These are phyloP conservation scores for Stachybotrys elegans DNA, from an alignment of 2,329 filamentous ascomycete species.

Conservation along the genomic window DNA sequence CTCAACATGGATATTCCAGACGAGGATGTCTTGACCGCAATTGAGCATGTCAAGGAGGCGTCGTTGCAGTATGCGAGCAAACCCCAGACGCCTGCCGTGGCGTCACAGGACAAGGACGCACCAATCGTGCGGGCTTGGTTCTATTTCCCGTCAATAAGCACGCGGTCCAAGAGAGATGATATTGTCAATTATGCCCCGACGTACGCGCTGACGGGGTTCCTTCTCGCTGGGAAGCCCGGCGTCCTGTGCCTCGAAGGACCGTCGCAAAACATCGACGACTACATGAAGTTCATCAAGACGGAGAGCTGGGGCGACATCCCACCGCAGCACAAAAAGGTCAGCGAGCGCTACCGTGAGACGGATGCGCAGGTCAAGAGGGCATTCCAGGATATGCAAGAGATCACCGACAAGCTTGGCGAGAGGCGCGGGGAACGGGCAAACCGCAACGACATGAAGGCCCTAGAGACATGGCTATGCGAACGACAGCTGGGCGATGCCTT, in stretches of 20 bases:
- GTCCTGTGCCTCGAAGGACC: conserved; percentile 45
- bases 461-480: conserved; percentile 44
- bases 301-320: conserved; percentile 60
- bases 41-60: conserved; percentile 37
- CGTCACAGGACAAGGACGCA: background rate
- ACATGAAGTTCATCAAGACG: conserved; percentile 60
- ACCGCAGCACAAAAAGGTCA: conserved; percentile 57
- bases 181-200: conserved; percentile 46
- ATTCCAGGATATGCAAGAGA: conserved; percentile 52
- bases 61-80: conserved; percentile 23
- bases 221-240: conserved; percentile 56
- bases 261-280: conserved; percentile 45
- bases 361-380: conserved; percentile 25
- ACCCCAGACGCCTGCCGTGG: conserved; percentile 5
- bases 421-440: conserved; percentile 44
- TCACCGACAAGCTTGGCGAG: conserved; percentile 45
- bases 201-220: conserved; percentile 52
- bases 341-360: conserved; percentile 45
- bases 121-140: conserved; percentile 53
- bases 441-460: conserved; percentile 46
- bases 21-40: conserved; percentile 38
- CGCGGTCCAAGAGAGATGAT: conserved; percentile 53
- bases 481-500: conserved; percentile 18
- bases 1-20: conserved; percentile 35
- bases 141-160: conserved; percentile 58